Evolutionary conservation across 2,329 filamentous ascomycete genomes (phyloP), one percentile per base, ranked within the genome.

Genomic region (Pseudocercospora ulei): DNA sequence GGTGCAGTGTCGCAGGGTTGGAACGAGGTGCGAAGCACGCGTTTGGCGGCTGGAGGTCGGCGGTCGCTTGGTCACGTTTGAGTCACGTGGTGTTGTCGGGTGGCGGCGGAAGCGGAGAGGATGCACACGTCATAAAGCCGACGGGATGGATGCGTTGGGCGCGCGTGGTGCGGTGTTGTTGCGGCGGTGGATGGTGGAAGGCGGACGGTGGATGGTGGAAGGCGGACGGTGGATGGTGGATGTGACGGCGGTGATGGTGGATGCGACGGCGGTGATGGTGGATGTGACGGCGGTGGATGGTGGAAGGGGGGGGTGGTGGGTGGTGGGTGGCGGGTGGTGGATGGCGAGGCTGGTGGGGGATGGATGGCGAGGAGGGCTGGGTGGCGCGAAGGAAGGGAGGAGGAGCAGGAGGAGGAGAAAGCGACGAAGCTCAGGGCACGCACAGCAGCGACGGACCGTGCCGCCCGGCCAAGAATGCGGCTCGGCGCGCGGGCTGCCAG

Each of bases 1-100:
- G 9, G 31, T 30, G 30, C 13, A 8, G 17, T 16, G 28, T 19
- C 9, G 13, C 8, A 9, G 19, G 20, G 20, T 8, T n/a, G 22
- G 17, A 29, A 38, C 14, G 3, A 26, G 14, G 33, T 36, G 13
- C 22, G 18, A 36, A 25, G 20, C 22, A 27, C 23, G 33, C 33
- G 33, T 36, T 18, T 5, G 12, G 19, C 8, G 16, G 14, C 18
- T 19, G 6, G 14, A 13, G 17, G 23, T 19, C 22, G 7, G 17
- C 26, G 26, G 35, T 38, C 26, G 25, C 35, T 38, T 30, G 30
- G 36, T 38, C 35, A 38, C 35, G 17, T 22, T 38, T 13, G n/a
- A 17, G 26, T 38, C 26, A 29, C 35, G 13, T 11, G 5, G 8
- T 31, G 25, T 17, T 23, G 20, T 39, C n/a, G 28, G 13, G 26